These are phyloP conservation scores for Microsporum canis DNA, from an alignment of 2,329 filamentous ascomycete genomes.

Conservation along the genomic window DNA sequence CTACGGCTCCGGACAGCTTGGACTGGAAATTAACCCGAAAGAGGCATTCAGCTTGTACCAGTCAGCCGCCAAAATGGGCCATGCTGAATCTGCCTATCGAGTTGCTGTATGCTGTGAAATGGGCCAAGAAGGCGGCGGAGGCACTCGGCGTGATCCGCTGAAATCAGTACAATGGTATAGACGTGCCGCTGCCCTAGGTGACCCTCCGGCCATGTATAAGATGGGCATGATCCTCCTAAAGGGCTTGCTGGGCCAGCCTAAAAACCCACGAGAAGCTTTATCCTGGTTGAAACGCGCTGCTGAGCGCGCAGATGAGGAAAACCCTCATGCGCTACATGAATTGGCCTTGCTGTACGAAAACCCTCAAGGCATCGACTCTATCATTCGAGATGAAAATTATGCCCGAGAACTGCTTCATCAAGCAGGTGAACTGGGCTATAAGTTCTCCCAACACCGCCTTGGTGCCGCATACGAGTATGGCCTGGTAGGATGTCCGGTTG, in stretches of 20 bases:
- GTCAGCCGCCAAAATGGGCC: slow-evolving; percentile 78
- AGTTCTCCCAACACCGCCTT: slow-evolving; percentile 83
- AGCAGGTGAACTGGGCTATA: slow-evolving; percentile 82
- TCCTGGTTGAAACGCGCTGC: slow-evolving; percentile 89
- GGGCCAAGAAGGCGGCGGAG: slow-evolving; percentile 84
- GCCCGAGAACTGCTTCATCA: slow-evolving; percentile 71
- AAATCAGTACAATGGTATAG: slow-evolving; percentile 99
- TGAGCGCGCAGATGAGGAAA: slow-evolving; percentile 74
- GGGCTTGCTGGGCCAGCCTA: slow-evolving; percentile 76
- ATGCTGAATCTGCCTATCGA: slow-evolving; percentile 78
- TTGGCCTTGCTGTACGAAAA: slow-evolving; percentile 53
- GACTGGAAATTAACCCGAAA: slow-evolving; percentile 69
- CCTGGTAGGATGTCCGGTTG: slow-evolving; percentile 66
- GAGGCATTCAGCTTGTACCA: slow-evolving; percentile 92
- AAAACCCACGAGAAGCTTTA: slow-evolving; percentile 73
- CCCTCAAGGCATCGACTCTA: slow-evolving; percentile 51
- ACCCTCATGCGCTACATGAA: slow-evolving; percentile 91
- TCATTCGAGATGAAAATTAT: slow-evolving; percentile 72
- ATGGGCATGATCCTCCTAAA: slow-evolving; percentile 93
- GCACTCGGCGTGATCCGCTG: slow-evolving; percentile 76
- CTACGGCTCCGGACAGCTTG: slow-evolving; percentile 69
- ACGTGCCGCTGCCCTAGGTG: slow-evolving; percentile 76
- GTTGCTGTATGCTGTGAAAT: slow-evolving; percentile 97
- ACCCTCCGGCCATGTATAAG: slow-evolving; percentile 95
- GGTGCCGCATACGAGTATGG: slow-evolving; percentile 87